Conservation (phyloP, 345 rosid genomes). For the Raphanus raphanistrum region DNA sequence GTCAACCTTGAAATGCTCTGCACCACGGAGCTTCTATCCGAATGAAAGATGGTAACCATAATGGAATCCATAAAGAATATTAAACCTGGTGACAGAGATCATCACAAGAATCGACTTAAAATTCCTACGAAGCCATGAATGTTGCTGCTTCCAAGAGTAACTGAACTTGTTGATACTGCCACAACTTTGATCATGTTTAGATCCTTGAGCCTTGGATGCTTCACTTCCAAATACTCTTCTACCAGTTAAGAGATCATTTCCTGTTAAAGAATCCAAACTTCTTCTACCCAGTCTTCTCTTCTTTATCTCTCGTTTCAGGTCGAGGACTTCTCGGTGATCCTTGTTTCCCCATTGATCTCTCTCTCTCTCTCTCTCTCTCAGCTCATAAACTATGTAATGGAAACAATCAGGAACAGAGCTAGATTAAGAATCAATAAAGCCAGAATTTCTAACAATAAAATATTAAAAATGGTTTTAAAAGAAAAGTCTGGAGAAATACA, state of each 20-base stretch:
- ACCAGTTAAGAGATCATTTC: slow-evolving; percentile 55
- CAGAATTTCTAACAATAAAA: slow-evolving; percentile 23
- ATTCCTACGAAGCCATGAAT: slow-evolving; percentile 54
- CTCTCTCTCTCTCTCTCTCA: neutral
- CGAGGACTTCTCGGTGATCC: slow-evolving; percentile 49
- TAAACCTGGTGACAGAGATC: slow-evolving; percentile 48
- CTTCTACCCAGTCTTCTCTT: slow-evolving; percentile 40
- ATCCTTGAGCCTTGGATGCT: slow-evolving; percentile 41
- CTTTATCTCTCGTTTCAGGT: slow-evolving; percentile 30
- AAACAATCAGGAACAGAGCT: slow-evolving; percentile 19
- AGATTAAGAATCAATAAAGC: slow-evolving; percentile 39
- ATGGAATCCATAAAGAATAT: slow-evolving; percentile 67
- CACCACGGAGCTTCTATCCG: slow-evolving; percentile 30
- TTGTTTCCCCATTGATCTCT: slow-evolving; percentile 53
- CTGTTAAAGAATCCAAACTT: slow-evolving; percentile 43
- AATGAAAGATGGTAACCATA: slow-evolving; percentile 61
- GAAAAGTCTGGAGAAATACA: slow-evolving; percentile 20
- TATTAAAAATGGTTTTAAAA: neutral
- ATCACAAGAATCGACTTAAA: slow-evolving; percentile 47
- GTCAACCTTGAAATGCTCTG: slow-evolving; percentile 45
- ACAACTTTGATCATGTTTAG: slow-evolving; percentile 49
- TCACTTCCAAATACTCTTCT: slow-evolving; percentile 60
- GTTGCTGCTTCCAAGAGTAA: slow-evolving; percentile 56
- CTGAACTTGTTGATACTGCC: slow-evolving; percentile 48
- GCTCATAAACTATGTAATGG: slow-evolving; percentile 15